phyloP scores from a whole-genome alignment of 768 basidiomycete species.

The Leccinellum albellum region DNA sequence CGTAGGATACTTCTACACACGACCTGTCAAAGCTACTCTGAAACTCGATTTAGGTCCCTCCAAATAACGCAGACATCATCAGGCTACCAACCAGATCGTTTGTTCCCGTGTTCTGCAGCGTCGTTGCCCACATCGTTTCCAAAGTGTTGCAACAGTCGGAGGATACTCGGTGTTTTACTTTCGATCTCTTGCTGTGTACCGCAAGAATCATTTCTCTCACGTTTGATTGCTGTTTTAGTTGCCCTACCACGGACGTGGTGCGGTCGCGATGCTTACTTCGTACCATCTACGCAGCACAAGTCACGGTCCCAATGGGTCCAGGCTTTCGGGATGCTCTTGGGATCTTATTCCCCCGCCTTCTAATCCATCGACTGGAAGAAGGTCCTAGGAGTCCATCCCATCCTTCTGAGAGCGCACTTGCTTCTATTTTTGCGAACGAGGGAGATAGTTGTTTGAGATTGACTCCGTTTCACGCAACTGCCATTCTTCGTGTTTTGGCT shows the following conservation, averaged over 20 bases:
- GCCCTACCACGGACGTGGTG: conserved; percentile 28
- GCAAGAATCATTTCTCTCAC: conserved; percentile 38
- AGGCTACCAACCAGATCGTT: conserved; percentile 38
- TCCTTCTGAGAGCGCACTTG: conserved; percentile 12
- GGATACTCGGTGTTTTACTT: conserved; percentile 46
- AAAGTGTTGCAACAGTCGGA: conserved; percentile 41
- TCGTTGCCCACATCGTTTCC: conserved; percentile 43
- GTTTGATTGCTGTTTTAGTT: conserved; percentile 43
- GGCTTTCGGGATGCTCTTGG: conserved; percentile 31
- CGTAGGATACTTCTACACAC: conserved; percentile 23
- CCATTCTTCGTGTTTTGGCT: conserved; percentile 38
- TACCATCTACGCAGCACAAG: conserved; percentile 33
- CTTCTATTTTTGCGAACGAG: conserved; percentile 23
- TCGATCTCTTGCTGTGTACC: conserved; percentile 43
- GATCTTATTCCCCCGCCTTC: conserved; percentile 24
- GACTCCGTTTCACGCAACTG: conserved; percentile 29
- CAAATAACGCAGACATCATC: conserved; percentile 33
- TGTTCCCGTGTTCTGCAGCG: conserved; percentile 44
- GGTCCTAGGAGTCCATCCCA: conserved; percentile 30
- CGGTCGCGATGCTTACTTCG: conserved; percentile 41
- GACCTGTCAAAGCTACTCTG: conserved; percentile 7
- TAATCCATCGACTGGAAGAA: conserved; percentile 40
- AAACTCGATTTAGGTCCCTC: conserved; percentile 30
- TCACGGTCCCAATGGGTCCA: conserved; percentile 21
- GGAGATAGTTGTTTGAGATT: conserved; percentile 27